phyloP scores from a whole-genome alignment of 2,329 filamentous ascomycete genomes.

The Paraphoma sp. region DNA sequence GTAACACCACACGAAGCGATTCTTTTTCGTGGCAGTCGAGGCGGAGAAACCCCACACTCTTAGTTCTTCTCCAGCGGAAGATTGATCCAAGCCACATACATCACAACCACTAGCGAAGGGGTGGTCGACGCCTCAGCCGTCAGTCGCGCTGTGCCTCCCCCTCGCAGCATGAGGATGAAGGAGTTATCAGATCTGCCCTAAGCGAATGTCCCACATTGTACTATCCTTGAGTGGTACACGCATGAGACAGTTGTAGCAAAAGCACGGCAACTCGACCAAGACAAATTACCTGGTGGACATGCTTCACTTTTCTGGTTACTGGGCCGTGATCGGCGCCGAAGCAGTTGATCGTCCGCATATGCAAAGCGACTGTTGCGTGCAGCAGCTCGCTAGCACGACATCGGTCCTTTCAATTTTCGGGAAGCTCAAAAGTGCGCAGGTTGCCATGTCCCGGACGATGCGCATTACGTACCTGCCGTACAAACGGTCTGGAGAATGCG shows the following conservation, averaged over 20 bases:
- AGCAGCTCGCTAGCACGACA: constrained; percentile 4
- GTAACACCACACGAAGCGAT: not conserved
- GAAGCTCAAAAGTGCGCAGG: constrained; percentile 9
- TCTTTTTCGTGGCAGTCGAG: not conserved
- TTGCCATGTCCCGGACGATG: constrained; percentile 11
- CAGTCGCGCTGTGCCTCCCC: constrained; percentile 10
- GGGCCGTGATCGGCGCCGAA: constrained; percentile 14
- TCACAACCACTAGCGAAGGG: constrained; percentile 1
- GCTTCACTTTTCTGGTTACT: not conserved
- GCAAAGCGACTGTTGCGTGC: constrained; percentile 9
- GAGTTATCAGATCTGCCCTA: constrained; percentile 33
- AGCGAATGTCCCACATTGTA: constrained; percentile 17
- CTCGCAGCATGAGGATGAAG: constrained; percentile 13
- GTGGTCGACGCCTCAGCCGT: constrained; percentile 1
- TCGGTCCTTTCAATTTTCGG: constrained; percentile 13
- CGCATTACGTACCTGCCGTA: constrained; percentile 8
- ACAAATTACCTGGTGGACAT: no score
- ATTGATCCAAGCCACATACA: constrained; percentile 3
- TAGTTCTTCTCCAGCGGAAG: not conserved
- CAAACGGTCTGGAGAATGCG: constrained; percentile 2
- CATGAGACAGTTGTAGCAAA: no score
- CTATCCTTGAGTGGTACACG: not conserved
- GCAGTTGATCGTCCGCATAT: constrained; percentile 2
- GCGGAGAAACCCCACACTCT: not conserved
- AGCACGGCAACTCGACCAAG: no score